Evolutionary conservation across 495 filamentous ascomycete species (phyloP), one percentile per base, ranked within the genome.

Genomic region (Pyronema domesticum): DNA sequence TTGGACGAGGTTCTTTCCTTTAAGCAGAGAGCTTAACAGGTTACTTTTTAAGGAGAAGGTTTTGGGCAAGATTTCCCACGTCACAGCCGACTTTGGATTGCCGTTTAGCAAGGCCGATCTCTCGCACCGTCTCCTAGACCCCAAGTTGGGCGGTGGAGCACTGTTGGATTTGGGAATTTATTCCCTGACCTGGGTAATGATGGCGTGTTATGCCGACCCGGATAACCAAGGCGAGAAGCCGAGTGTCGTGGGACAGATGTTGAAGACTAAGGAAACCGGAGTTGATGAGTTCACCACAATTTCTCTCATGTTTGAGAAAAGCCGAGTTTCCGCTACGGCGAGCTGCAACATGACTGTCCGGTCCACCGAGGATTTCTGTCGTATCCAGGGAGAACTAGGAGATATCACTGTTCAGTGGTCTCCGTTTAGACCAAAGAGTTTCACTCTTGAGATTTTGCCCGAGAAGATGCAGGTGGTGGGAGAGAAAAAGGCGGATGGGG

Each of bases 1-100:
- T 10, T 95, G 91, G 89, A 95, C 89, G 39, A 72, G 89, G 18
- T 91, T 84, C 67, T 93, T 94, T 72, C 89, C 89, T 1, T 67
- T 89, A 4, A 82, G 78, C 58, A 76, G 83, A 54, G 79, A 89
- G 67, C 69, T 95, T 17, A 69, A 86, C 39, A 74, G 86, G 51
- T 61, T 86, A 60, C 7, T 53, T 13, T 80, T 93, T 53, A 68
- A 73, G 52, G 70, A 73, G 1, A 82, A 83, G 1, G 73, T 71
- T 53, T 81, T 95, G 58, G 89, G 89, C 7, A 77, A 79, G 43
- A 81, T 95, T 3, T 75, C 83, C 37, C 76, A 88, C 30, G 83
- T 85, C 1, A 73, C 79, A 57, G 83, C 88, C 34, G 89, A 94
- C 68, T 73, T 69, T 5, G 23, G 23, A 30, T 30, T 30, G 5